These are phyloP conservation scores for Psilocybe cyanescens DNA, from an alignment of 768 basidiomycete genomes.

Conservation along the genomic window DNA sequence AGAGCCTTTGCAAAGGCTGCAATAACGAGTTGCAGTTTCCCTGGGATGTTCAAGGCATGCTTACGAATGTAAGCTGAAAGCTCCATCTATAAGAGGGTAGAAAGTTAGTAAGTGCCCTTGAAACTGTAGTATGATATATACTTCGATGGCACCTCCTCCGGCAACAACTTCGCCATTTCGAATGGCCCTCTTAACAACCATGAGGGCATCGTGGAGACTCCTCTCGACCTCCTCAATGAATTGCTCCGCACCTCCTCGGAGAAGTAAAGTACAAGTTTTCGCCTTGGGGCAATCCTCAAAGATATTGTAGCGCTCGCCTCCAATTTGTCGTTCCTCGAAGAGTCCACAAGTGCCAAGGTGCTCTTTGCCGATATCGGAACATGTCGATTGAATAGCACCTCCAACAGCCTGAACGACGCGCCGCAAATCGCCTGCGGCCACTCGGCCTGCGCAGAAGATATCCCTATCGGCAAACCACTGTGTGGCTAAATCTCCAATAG, in stretches of 20 bases:
- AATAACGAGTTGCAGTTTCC: slow-evolving; percentile 93
- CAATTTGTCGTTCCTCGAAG: slow-evolving; percentile 95
- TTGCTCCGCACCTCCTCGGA: slow-evolving; percentile 97
- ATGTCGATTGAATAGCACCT: slow-evolving; percentile 93
- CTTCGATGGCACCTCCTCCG: slow-evolving; percentile 97
- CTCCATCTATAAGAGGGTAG: slow-evolving; percentile 76
- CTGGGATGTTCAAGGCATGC: slow-evolving; percentile 90
- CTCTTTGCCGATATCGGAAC: slow-evolving; percentile 86
- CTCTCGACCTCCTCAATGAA: slow-evolving; percentile 99
- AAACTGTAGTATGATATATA: slow-evolving; percentile 32
- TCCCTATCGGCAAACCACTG: slow-evolving; percentile 99
- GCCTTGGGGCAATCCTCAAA: slow-evolving; percentile 93
- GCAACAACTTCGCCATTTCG: slow-evolving; percentile 96
- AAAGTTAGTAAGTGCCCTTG: neutral
- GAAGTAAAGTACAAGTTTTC: slow-evolving; percentile 92
- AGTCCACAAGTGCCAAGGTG: slow-evolving; percentile 93
- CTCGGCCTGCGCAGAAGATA: slow-evolving; percentile 98
- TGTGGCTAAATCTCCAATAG: slow-evolving; percentile 97
- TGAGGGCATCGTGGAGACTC: slow-evolving; percentile 97
- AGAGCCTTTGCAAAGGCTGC: slow-evolving; percentile 96
- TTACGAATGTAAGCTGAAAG: slow-evolving; percentile 93
- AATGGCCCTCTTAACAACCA: slow-evolving; percentile 99
- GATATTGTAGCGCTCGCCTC: slow-evolving; percentile 94
- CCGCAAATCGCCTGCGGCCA: slow-evolving; percentile 86
- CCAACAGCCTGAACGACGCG: slow-evolving; percentile 96